Evolutionary conservation across 1,284 basidiomycete genomes (phyloP).

Genomic region (Rhizoctonia solani): DNA sequence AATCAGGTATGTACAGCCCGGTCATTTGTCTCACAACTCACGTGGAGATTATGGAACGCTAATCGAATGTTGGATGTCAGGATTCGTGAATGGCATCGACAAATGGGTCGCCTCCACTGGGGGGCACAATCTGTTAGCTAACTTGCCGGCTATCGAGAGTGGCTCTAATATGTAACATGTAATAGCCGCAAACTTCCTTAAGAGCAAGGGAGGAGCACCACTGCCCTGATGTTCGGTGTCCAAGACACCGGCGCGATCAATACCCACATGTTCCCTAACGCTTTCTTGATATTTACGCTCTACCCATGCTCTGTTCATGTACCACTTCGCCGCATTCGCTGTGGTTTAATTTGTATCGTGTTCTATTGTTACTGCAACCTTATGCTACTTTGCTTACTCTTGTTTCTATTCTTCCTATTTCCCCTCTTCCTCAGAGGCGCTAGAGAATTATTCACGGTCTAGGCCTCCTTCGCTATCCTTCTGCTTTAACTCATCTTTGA

Average conservation of each 20-base stretch:
- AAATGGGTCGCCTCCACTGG: constrained; percentile 33
- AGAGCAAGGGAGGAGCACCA: background rate
- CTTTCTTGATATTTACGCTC: constrained; percentile 7
- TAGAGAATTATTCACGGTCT: constrained; percentile 33
- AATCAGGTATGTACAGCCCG: constrained; percentile 31
- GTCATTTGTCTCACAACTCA: background rate
- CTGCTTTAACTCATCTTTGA: background rate
- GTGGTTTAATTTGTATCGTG: constrained; percentile 24
- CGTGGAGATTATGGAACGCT: background rate
- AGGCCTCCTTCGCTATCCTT: constrained; percentile 5
- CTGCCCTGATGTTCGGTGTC: background rate
- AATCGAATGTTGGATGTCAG: constrained; percentile 30
- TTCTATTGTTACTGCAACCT: constrained; percentile 12
- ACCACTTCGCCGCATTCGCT: constrained; percentile 4
- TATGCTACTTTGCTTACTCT: constrained; percentile 4
- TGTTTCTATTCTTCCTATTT: constrained; percentile 3
- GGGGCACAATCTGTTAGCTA: constrained; percentile 25
- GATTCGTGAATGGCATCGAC: constrained; percentile 36
- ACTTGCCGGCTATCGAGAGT: background rate
- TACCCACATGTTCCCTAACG: constrained; percentile 13
- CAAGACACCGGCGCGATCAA: background rate
- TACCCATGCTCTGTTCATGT: constrained; percentile 31
- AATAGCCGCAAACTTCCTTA: background rate
- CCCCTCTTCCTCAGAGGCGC: constrained; percentile 4
- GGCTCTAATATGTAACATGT: constrained; percentile 9